Evolutionary conservation across 2,329 filamentous ascomycete species (phyloP), one percentile per base, ranked within the genome.

Genomic region (Acephala macrosclerotiorum): DNA sequence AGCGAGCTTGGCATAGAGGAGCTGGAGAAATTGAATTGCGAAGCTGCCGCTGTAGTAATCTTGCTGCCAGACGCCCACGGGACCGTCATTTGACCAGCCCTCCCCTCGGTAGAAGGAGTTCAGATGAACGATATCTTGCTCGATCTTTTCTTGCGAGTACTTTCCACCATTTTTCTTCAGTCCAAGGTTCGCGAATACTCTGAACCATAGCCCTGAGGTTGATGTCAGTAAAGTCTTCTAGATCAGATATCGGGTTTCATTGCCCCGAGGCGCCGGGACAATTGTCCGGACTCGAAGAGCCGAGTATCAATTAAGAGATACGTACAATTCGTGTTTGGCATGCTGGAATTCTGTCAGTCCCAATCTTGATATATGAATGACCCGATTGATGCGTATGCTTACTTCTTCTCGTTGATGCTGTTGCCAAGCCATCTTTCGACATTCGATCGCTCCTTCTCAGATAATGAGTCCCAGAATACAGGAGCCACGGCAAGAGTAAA

Each of bases 11-110:
- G 90, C 86, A 70, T 94, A 95, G 0, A 94, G 81, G 0, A 95
- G 84, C 75, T 95, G 91, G 4, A 94, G 80, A 71, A 92, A 92
- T 71, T 94, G 91, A 64, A 94, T 95, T 1, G 91, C 92, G 75
- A 94, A 94, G 65, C 89, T 92, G 11, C 91, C 91, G 0, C 90
- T 93, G 77, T 94, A 95, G 75, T 94, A 94, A 76, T 94, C 91
- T 88, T 94, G 93, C 77, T 94, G 91, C 65, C 92, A 90, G 64
- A 94, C 92, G 16, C 88, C 88, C 73, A 90, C 88, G 0, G 92
- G 92, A 0, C 92, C 92, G 74, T 95, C 92, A 72, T 94, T 93
- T 2, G 89, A 93, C 92, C 92, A 95, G 0, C 92, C 91, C 55
- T 88, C 89, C 6, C 91, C 91, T n/a, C 91, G 87, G 74, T 94